Percentiles rank a stretch among this genome's conserved stretches.
phyloP scores from a whole-genome alignment of 768 basidiomycete species.

The Cyclocybe aegerita region DNA sequence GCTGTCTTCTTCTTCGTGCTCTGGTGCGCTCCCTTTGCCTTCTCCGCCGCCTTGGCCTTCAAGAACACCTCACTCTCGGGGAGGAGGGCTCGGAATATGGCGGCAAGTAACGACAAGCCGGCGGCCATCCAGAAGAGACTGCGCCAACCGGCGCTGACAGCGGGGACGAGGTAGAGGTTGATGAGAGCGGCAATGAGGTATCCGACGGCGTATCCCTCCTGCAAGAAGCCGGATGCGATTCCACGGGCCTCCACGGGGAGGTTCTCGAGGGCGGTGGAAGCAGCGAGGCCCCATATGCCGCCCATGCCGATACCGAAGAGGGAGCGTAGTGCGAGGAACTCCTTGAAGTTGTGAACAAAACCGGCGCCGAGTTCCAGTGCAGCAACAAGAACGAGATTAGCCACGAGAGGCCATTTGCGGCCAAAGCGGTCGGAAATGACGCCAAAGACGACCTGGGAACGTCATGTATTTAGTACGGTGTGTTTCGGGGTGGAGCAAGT shows the following conservation, averaged over 20 bases:
- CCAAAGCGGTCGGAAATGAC: conserved; percentile 87
- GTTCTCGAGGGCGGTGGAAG: conserved; percentile 85
- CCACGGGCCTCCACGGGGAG: conserved; percentile 87
- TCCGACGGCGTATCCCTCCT: conserved; percentile 88
- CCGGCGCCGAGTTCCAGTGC: conserved; percentile 77
- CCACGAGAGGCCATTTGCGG: conserved; percentile 89
- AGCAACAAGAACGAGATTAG: conserved; percentile 69
- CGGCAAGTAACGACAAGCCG: conserved; percentile 70
- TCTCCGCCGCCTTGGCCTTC: conserved; percentile 57
- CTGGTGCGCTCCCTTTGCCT: conserved; percentile 47
- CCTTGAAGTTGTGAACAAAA: conserved; percentile 71
- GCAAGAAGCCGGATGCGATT: conserved; percentile 78
- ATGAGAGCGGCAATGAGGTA: conserved; percentile 82
- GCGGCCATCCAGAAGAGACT: conserved; percentile 79
- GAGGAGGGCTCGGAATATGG: conserved; percentile 57
- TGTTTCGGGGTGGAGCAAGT: neutral
- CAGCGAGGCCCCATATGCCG: conserved; percentile 84
- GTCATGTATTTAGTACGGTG: neutral
- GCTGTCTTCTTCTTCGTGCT: conserved; percentile 58
- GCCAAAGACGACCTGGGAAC: conserved; percentile 66
- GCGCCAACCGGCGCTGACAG: conserved; percentile 58
- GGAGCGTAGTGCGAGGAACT: conserved; percentile 81
- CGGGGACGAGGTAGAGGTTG: conserved; percentile 65
- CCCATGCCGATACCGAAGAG: conserved; percentile 91
- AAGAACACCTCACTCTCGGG: conserved; percentile 82